Conservation (phyloP, 2,329 filamentous ascomycete species). For the Hymenoscyphus fraxineus region DNA sequence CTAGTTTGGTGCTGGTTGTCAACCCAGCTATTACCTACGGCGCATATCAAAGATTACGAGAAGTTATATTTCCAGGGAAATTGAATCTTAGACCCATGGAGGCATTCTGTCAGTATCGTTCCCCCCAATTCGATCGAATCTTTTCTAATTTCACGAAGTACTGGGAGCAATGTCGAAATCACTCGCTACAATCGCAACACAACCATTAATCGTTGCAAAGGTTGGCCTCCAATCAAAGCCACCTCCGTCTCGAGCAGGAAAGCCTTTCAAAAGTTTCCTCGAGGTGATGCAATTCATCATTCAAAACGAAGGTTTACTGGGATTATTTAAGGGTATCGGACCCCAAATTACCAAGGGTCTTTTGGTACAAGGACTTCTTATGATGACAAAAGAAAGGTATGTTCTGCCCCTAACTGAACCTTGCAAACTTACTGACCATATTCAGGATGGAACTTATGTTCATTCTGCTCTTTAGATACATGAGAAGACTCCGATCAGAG, state of each 20-base stretch:
- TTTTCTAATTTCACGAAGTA: slow-evolving; percentile 48
- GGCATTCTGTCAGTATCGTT: slow-evolving; percentile 72
- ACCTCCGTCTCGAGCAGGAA: slow-evolving; percentile 76
- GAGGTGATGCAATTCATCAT: slow-evolving; percentile 96
- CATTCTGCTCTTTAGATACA: slow-evolving; percentile 77
- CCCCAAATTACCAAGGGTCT: slow-evolving; percentile 92
- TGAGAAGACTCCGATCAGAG: slow-evolving; percentile 66
- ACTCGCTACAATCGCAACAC: slow-evolving; percentile 84
- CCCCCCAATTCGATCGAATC: neutral
- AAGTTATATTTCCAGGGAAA: slow-evolving; percentile 73
- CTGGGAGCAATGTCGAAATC: slow-evolving; percentile 91
- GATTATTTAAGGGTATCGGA: slow-evolving; percentile 95
- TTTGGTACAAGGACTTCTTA: slow-evolving; percentile 88
- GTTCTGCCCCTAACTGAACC: slow-evolving; percentile 20
- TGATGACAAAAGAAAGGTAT: slow-evolving; percentile 98
- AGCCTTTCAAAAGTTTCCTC: slow-evolving; percentile 86
- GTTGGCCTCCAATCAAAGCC: slow-evolving; percentile 93
- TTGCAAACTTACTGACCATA: slow-evolving; percentile 8
- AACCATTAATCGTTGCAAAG: slow-evolving; percentile 96
- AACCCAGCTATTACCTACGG: slow-evolving; percentile 98
- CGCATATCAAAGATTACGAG: slow-evolving; percentile 85
- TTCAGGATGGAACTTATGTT: slow-evolving; percentile 81
- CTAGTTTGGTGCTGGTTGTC: slow-evolving; percentile 89
- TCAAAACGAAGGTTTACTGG: slow-evolving; percentile 74
- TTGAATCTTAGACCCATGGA: slow-evolving; percentile 74